phyloP scores from a whole-genome alignment of 1,284 basidiomycete genomes.

The Puccinia sorghi region DNA sequence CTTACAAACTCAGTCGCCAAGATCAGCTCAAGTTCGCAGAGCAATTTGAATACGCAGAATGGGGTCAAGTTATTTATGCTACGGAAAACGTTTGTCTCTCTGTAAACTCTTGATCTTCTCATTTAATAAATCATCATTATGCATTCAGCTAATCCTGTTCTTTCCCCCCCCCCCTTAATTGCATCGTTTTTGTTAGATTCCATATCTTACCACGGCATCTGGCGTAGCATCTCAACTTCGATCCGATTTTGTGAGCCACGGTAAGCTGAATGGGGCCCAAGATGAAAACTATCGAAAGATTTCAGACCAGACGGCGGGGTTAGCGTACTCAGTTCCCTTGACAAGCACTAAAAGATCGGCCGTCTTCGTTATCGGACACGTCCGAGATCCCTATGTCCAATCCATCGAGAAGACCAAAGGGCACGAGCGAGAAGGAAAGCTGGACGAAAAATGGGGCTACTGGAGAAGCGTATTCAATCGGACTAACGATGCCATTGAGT shows the following conservation, averaged over 20 bases:
- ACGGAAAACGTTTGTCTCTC: slow-evolving; percentile 51
- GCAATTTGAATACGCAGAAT: slow-evolving; percentile 57
- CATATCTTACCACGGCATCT: slow-evolving; percentile 34
- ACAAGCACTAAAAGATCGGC: neutral
- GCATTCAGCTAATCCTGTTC: neutral
- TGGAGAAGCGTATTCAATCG: slow-evolving; percentile 55
- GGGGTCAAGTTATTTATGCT: slow-evolving; percentile 56
- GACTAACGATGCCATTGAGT: slow-evolving; percentile 54
- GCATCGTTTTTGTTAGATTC: neutral
- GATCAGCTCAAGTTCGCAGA: slow-evolving; percentile 56
- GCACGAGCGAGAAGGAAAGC: neutral
- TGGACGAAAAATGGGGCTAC: slow-evolving; percentile 52
- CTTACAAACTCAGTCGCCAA: slow-evolving; percentile 54
- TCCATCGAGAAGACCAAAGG: slow-evolving; percentile 16
- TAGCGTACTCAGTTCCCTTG: slow-evolving; percentile 25
- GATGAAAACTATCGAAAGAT: slow-evolving; percentile 45
- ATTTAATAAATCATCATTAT: neutral
- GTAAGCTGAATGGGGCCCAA: slow-evolving; percentile 14
- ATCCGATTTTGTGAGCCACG: slow-evolving; percentile 55
- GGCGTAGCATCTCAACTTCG: slow-evolving; percentile 51
- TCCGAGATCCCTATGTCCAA: slow-evolving; percentile 45
- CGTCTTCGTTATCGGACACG: slow-evolving; percentile 42
- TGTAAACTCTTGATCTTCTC: neutral
- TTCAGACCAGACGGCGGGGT: slow-evolving; percentile 20
- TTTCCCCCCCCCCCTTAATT: neutral